Percentiles rank a stretch among this genome's conserved stretches.
phyloP scores from a whole-genome alignment of 495 filamentous ascomycete species.

The Friedmanniomyces simplex region DNA sequence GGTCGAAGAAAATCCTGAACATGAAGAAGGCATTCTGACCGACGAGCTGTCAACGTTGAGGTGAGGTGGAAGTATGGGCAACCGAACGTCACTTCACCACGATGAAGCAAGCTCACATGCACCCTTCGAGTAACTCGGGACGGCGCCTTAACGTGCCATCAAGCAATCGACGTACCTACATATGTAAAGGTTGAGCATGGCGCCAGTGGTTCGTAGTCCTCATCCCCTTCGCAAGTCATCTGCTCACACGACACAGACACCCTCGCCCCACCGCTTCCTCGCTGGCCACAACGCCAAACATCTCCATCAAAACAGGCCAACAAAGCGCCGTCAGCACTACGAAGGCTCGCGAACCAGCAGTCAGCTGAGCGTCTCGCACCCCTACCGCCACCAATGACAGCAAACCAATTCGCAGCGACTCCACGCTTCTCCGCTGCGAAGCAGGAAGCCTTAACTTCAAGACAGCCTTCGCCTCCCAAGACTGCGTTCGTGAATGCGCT shows the following conservation, averaged over 20 bases:
- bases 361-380: neutral
- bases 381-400: neutral
- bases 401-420: constrained; percentile 9
- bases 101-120: too few relatives aligned
- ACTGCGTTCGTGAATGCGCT: constrained; percentile 1
- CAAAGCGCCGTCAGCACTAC: neutral
- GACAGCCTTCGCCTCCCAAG: constrained; percentile 9
- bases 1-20: too few relatives aligned
- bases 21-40: too few relatives aligned
- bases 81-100: too few relatives aligned
- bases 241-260: constrained; percentile 2
- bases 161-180: too few relatives aligned
- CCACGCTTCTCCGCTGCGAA: constrained; percentile 8
- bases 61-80: too few relatives aligned
- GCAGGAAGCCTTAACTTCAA: neutral
- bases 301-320: neutral
- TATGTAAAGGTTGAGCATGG: neutral
- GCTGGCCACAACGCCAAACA: neutral
- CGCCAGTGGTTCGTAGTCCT: neutral
- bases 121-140: too few relatives aligned
- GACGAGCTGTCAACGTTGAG: too few relatives aligned
- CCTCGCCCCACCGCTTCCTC: constrained; percentile 16
- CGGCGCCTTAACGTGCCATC: too few relatives aligned
- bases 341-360: neutral
- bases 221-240: neutral